Conservation (phyloP, 1,139 yeast genomes). For the Sugiyamaella pinicola region DNA sequence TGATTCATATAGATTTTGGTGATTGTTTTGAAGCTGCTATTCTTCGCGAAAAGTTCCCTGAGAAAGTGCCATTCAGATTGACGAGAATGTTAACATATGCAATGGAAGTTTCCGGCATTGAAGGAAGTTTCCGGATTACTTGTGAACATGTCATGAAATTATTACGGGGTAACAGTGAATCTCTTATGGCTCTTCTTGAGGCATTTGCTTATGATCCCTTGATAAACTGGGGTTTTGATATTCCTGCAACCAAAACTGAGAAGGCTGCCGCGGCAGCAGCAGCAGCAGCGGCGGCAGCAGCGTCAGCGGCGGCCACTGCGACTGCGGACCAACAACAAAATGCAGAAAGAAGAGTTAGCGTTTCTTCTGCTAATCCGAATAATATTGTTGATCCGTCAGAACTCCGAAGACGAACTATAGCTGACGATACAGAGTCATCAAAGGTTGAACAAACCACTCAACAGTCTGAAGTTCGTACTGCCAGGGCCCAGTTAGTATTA, state of each 20-base stretch:
- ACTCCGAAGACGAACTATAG: slow-evolving; percentile 68
- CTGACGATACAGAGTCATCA: slow-evolving; percentile 74
- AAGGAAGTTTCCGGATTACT: slow-evolving; percentile 94
- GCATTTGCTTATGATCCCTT: slow-evolving; percentile 99
- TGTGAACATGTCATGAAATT: slow-evolving; percentile 98
- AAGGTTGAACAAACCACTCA: slow-evolving; percentile 66
- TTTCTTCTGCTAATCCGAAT: slow-evolving; percentile 53
- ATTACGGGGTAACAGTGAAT: slow-evolving; percentile 88
- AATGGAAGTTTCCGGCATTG: slow-evolving; percentile 98
- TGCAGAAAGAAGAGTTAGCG: slow-evolving; percentile 17
- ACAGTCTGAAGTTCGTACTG: slow-evolving; percentile 79
- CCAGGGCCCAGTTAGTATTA: slow-evolving; percentile 88
- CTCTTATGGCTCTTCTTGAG: slow-evolving; percentile 95
- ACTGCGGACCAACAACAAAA: neutral
- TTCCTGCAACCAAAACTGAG: slow-evolving; percentile 60
- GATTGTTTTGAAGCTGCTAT: slow-evolving; percentile 99
- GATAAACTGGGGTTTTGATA: slow-evolving; percentile 97
- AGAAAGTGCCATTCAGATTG: slow-evolving; percentile 94
- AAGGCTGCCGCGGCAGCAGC: slow-evolving; percentile 15
- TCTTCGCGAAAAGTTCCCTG: slow-evolving; percentile 93
- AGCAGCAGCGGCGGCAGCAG: slow-evolving; percentile 15
- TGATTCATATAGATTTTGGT: slow-evolving; percentile 96
- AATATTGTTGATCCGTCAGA: slow-evolving; percentile 68
- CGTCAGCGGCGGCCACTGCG: slow-evolving; percentile 14
- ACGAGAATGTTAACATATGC: slow-evolving; percentile 98